Evolutionary conservation across 148 eudicot genomes (phyloP), one percentile per base, ranked within the genome.

Genomic region (Rhododendron henanense): DNA sequence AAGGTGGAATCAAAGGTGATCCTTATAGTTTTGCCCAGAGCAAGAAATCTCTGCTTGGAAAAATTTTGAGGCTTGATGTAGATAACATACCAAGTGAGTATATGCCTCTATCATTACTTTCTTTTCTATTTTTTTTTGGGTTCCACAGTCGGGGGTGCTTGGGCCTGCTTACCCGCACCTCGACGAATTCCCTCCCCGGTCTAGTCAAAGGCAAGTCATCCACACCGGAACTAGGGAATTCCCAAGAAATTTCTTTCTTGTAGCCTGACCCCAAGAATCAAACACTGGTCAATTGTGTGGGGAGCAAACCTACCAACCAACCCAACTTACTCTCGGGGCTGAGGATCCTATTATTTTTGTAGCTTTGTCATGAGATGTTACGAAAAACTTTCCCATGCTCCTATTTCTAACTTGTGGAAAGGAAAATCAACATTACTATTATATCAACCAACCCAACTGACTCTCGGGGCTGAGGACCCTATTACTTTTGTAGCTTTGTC

Each of bases 1-100:
- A 93, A 82, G 97, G 96, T 48, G 96, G 97, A 83, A 89, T 93
- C 57, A 92, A 89, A 90, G 92, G 85, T 25, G 99, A 95, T 88
- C 93, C 96, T 77, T 92, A 88, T 41, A 83, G 89, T 87, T 95
- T 96, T 65, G 88, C 98, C 25, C 99, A 96, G 84, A 96, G 94
- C 87, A 96, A 96, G 93, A 96, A 93, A 88, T 96, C 98, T 6
- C 87, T 94, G 82, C 94, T 96, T 10, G 99, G 99, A 65, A 96
- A 96, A 84, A 88, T 96, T 33, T 84, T 96, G 92, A 92, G 99
- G 89, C 88, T 96, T 44, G 98, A 96, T 76, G 90, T 96, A 0
- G 94, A 96, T 88, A 92, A 88, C 37, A 81, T 93, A 50, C 96
- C 97, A 89, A 94, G 99, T 96, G 88, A 91, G 93, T 67, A 67